These are phyloP conservation scores for Alternaria sp. DNA, from an alignment of 2,329 filamentous ascomycete species.

Conservation along the genomic window DNA sequence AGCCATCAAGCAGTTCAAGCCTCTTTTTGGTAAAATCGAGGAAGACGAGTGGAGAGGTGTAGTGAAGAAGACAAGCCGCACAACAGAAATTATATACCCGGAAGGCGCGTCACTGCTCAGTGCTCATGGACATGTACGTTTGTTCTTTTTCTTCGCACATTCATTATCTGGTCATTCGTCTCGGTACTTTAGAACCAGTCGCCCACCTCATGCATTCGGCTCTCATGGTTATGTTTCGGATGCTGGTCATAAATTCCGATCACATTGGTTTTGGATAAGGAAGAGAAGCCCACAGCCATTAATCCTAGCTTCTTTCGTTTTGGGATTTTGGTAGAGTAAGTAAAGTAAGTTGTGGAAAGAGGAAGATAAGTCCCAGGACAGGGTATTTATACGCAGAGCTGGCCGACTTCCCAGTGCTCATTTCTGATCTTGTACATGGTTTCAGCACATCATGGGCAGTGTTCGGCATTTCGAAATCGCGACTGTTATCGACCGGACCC, in stretches of 20 bases:
- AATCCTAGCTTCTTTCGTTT: not conserved
- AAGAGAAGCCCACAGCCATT: not conserved
- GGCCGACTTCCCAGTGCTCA: too few species aligned
- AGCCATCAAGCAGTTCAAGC: too few species aligned
- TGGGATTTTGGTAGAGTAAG: not conserved
- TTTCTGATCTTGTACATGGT: not conserved
- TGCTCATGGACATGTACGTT: rapidly evolving
- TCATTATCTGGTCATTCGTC: rapidly evolving
- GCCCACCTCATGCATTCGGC: not conserved
- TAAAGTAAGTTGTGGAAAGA: not conserved
- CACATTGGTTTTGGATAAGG: not conserved
- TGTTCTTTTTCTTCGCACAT: not conserved
- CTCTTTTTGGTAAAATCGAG: too few species aligned
- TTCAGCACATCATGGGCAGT: not conserved
- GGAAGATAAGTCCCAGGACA: not conserved
- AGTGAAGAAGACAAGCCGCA: too few species aligned
- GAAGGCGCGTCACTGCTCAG: not conserved
- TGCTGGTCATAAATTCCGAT: not conserved
- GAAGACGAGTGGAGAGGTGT: too few species aligned
- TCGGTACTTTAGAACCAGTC: not conserved
- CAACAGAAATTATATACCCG: not conserved
- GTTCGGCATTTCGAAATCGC: not conserved
- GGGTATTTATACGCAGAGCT: not conserved
- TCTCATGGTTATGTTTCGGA: not conserved
- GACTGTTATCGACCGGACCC: not conserved